phyloP scores from a whole-genome alignment of 805 yeast species.

The Blastobotrys peoriensis region DNA sequence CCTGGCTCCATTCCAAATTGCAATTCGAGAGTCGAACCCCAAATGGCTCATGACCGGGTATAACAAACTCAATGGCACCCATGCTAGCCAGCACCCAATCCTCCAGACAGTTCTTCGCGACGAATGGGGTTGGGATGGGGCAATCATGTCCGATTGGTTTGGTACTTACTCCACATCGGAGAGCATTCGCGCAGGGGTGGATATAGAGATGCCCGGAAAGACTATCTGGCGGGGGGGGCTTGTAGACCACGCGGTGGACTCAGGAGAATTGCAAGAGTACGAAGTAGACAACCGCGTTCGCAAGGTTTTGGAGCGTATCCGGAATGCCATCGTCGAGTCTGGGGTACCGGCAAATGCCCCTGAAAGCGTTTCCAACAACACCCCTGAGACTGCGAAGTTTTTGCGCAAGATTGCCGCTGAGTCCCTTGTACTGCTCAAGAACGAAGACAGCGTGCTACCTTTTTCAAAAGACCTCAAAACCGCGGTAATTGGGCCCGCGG shows the following conservation, averaged over 20 bases:
- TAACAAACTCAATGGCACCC: conserved; percentile 56
- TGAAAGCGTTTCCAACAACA: conserved; percentile 37
- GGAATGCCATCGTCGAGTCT: conserved; percentile 38
- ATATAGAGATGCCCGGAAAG: conserved; percentile 64
- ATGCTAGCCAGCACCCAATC: conserved; percentile 44
- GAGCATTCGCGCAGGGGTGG: conserved; percentile 49
- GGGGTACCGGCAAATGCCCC: conserved; percentile 39
- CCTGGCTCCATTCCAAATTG: conserved; percentile 56
- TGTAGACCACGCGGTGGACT: conserved; percentile 38
- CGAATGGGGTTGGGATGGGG: conserved; percentile 53
- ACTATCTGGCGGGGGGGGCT: conserved; percentile 39
- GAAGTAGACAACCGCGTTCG: conserved; percentile 44
- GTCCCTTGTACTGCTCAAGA: conserved; percentile 50
- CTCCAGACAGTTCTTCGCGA: conserved; percentile 43
- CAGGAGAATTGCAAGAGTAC: conserved; percentile 37
- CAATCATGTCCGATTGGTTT: conserved; percentile 55
- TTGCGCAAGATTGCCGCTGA: conserved; percentile 44
- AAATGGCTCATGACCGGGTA: conserved; percentile 55
- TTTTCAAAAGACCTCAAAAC: conserved; percentile 36
- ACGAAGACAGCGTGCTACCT: conserved; percentile 44
- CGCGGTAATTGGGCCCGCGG: conserved; percentile 59
- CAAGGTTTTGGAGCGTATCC: conserved; percentile 41
- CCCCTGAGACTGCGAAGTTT: conserved; percentile 39
- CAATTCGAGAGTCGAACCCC: conserved; percentile 49
- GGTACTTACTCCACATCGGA: conserved; percentile 46